Evolutionary conservation across 306 rosid species (phyloP), one percentile per base, ranked within the genome.

Genomic region (Alnus glutinosa): DNA sequence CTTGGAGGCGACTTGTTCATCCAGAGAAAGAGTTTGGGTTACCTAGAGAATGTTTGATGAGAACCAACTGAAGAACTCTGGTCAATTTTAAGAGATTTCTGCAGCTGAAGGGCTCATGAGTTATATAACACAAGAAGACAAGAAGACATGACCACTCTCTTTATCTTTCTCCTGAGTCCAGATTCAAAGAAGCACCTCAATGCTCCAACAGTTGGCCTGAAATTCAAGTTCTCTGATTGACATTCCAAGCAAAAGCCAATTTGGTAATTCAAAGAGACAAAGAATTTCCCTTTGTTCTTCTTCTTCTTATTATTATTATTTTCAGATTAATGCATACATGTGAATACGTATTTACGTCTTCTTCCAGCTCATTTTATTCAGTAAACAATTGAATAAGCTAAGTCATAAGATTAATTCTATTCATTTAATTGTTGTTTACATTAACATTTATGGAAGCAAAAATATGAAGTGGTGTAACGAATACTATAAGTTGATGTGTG

Each of bases 1-100:
- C 89, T 52, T 92, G 97, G 98, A 87, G 94, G 92, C 89, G 77
- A 81, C 83, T 44, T 58, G 82, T 82, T 79, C 75, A 28, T 57
- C 76, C 64, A 23, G 73, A 81, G 57, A 92, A 92, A 79, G 85
- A 83, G 36, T 90, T 86, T 70, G 97, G 98, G 71, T 85, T 90
- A 79, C 90, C 93, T 34, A 75, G 44, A 49, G 91, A 90, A 80
- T 94, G 98, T 85, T 76, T 88, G 74, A 48, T 54, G 46, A 78
- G 74, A 80, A 78, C 80, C 75, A 84, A 32, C 64, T 87, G 89
- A 91, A 75, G 79, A 80, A 71, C 59, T 39, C 68, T 61, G 13
- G 50, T 19, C 72, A 64, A 23, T 71, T 39, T 49, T 3, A 54
- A 64, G 75, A 82, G 72, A 79, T 32, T 52, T 37, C 61, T 68